Evolutionary conservation across 2,329 filamentous ascomycete species (phyloP), one percentile per base, ranked within the genome.

Genomic region (Stachybotrys chlorohalonatus): DNA sequence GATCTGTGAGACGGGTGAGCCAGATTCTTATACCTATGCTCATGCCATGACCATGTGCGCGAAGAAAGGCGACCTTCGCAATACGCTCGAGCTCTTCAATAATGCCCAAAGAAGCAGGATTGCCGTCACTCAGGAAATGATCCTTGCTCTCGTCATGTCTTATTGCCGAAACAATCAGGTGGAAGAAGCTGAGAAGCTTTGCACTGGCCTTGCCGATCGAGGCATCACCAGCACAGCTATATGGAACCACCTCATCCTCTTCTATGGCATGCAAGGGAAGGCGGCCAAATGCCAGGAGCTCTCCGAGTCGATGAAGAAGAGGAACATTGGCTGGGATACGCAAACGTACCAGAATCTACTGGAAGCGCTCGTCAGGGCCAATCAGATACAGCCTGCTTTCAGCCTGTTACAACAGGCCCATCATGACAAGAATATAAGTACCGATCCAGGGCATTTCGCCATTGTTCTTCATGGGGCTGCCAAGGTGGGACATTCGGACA

Each of bases 231-330:
- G 69, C 24, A 84, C 84, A 2, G 74, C 77, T 36, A 82, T 90
- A 64, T 96, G 89, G 89, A 96, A 96, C 64, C 77, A 83, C 53
- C 71, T 96, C 36, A 73, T 96, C 5, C 77, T 80, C 54, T 82
- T 86, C 57, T 80, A 90, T 66, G 89, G 88, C 7, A 73, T 82
- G 54, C 77, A 80, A 7, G 80, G 86, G 54, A 74, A 78, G 53
- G 66, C 83, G 7, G 65, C 64, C n/a, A 70, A 71, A 51, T 72
- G 81, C 53, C 77, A 82, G 60, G 71, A 69, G 5, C 55, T 81
- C 7, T 69, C 83, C 24, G 67, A 70, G 42, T 57, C 63, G 42
- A 84, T 84, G 81, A 73, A 71, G 24, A 66, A 72, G 11, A 65
- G 70, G 46, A 63, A 69, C 0, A 63, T 84, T 11, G 64, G 73